These are phyloP conservation scores for Medicago lupulina DNA, from an alignment of 306 rosid genomes.

Conservation along the genomic window DNA sequence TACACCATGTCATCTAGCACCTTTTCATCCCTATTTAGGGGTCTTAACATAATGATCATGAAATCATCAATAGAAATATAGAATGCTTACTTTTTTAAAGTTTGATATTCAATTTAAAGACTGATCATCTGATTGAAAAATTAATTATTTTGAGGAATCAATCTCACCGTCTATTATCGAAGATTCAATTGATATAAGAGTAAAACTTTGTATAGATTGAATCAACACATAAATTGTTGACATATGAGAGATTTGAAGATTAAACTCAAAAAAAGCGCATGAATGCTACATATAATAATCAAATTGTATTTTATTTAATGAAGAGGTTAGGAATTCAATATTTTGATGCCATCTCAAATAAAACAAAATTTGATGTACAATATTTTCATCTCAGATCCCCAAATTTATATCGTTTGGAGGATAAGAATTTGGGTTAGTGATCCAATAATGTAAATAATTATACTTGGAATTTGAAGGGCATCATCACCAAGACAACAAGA, in stretches of 20 bases:
- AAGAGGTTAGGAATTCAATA: background rate
- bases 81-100: no score
- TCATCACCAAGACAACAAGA: background rate
- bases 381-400: background rate
- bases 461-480: background rate
- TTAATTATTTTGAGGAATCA: no score
- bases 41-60: background rate
- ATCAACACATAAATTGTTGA: no score
- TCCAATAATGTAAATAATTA: background rate
- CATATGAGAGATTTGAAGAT: no score
- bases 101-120: no score
- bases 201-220: no score
- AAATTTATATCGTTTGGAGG: background rate
- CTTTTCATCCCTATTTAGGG: background rate
- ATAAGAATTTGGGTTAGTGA: background rate
- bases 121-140: no score
- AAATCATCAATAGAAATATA: background rate
- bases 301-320: background rate
- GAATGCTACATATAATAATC: no score
- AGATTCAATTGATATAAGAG: no score
- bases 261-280: no score
- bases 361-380: background rate
- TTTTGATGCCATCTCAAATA: background rate
- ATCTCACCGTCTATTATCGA: no score
- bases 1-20: background rate